Conservation (phyloP, 1,139 yeast genomes). For the Sugiyamaella novakii region DNA sequence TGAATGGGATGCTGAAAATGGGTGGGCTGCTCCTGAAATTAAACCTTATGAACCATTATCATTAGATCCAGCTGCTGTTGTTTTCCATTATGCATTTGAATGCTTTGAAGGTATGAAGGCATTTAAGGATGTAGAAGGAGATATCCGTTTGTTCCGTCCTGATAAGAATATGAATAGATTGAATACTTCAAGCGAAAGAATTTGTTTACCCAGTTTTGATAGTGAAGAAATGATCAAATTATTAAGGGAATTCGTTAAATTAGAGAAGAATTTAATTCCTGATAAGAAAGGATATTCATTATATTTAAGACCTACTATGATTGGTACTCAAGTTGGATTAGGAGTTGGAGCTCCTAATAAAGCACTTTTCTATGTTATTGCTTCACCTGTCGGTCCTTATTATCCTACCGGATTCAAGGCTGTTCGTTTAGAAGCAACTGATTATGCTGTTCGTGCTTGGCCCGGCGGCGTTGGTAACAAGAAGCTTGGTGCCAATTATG, state of each 20-base stretch:
- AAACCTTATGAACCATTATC: constrained; percentile 76
- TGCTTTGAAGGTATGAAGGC: constrained; percentile 97
- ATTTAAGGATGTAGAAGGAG: constrained; percentile 61
- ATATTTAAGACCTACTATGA: constrained; percentile 90
- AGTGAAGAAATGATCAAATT: constrained; percentile 71
- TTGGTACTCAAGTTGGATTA: constrained; percentile 83
- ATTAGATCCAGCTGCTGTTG: constrained; percentile 85
- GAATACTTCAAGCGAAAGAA: constrained; percentile 84
- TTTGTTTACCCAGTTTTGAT: constrained; percentile 84
- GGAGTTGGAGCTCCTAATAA: constrained; percentile 82
- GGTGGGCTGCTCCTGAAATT: constrained; percentile 88
- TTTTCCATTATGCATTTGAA: constrained; percentile 93
- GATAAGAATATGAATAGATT: constrained; percentile 89
- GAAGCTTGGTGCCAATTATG: constrained; percentile 96
- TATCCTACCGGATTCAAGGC: constrained; percentile 92
- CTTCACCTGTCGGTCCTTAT: constrained; percentile 94
- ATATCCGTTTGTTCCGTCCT: constrained; percentile 83
- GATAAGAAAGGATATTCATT: constrained; percentile 83
- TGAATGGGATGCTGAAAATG: constrained; percentile 75
- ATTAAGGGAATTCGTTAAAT: constrained; percentile 69
- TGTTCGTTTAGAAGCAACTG: constrained; percentile 89
- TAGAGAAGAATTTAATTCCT: constrained; percentile 81
- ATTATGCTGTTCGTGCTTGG: constrained; percentile 96
- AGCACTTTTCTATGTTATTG: constrained; percentile 81
- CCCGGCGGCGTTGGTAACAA: constrained; percentile 97